Conservation (phyloP, 2,329 filamentous ascomycete species). For the Talaromyces pinophilus region DNA sequence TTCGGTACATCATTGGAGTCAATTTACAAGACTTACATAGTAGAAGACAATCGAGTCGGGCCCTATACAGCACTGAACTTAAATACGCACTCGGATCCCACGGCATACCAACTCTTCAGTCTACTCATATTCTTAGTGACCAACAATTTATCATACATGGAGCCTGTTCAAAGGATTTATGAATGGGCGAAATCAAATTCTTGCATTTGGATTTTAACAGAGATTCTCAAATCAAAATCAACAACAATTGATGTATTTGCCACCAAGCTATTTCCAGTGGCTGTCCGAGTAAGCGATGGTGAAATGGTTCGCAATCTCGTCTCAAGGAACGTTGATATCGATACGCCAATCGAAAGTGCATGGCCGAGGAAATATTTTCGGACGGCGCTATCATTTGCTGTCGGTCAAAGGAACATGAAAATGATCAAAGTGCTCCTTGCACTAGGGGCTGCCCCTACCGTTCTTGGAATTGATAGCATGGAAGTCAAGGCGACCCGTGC, state of each 20-base stretch:
- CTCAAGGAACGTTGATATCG: background rate
- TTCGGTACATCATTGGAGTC: background rate
- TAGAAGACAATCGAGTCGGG: background rate
- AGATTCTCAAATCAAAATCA: background rate
- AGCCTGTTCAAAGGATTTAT: background rate
- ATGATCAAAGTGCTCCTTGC: background rate
- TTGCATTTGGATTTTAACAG: background rate
- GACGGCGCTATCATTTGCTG: background rate
- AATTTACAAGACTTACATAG: background rate
- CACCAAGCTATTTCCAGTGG: background rate
- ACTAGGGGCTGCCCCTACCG: background rate
- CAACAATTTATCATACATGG: background rate
- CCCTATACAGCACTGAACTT: background rate
- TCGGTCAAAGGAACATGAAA: background rate
- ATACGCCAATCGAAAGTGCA: background rate
- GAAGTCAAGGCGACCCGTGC: background rate
- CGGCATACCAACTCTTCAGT: background rate
- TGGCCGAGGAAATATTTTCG: too few species aligned
- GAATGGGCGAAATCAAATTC: background rate
- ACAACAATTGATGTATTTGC: background rate
- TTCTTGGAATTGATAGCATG: background rate
- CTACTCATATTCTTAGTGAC: background rate
- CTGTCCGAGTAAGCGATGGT: background rate
- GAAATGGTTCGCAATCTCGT: background rate
- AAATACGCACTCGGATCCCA: background rate